These are phyloP conservation scores for Starmerella etchellsii DNA, from an alignment of 805 yeast species.

Conservation along the genomic window DNA sequence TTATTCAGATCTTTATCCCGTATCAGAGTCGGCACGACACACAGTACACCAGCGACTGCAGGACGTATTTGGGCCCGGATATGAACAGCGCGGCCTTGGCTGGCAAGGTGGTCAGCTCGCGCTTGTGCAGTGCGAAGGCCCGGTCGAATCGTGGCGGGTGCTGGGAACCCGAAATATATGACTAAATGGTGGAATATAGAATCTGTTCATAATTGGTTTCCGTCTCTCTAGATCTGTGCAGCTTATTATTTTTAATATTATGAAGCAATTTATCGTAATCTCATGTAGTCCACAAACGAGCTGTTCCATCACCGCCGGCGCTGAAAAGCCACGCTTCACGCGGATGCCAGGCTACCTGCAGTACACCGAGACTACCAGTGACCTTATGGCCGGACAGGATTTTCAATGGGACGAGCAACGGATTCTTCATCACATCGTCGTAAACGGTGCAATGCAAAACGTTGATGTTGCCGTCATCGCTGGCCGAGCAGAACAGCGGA, in stretches of 20 bases:
- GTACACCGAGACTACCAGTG: conserved; percentile 68
- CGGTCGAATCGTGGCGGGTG: conserved; percentile 53
- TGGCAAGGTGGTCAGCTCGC: conserved; percentile 63
- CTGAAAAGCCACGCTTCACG: conserved; percentile 95
- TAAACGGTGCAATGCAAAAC: conserved; percentile 94
- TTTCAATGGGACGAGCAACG: conserved; percentile 89
- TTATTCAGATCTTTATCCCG: conserved; percentile 51
- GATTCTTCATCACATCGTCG: conserved; percentile 90
- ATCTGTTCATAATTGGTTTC: no score
- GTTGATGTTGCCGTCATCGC: conserved; percentile 88
- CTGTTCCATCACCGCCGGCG: conserved; percentile 94
- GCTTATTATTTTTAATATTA: no score
- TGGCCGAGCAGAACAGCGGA: conserved; percentile 87
- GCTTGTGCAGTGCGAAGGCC: conserved; percentile 59
- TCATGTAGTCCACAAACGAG: conserved; percentile 88
- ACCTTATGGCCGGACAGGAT: conserved; percentile 83
- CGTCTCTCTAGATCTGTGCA: no score
- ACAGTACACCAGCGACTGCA: conserved; percentile 52
- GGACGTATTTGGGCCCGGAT: conserved; percentile 46
- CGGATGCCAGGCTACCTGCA: conserved; percentile 90
- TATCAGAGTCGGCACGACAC: conserved; percentile 51
- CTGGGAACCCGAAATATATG: conserved; percentile 32
- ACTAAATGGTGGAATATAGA: no score
- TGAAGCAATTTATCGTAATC: background rate
- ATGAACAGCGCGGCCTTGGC: conserved; percentile 31